phyloP scores from a whole-genome alignment of 805 yeast species.

The Schwanniomyces pseudopolymorphus region DNA sequence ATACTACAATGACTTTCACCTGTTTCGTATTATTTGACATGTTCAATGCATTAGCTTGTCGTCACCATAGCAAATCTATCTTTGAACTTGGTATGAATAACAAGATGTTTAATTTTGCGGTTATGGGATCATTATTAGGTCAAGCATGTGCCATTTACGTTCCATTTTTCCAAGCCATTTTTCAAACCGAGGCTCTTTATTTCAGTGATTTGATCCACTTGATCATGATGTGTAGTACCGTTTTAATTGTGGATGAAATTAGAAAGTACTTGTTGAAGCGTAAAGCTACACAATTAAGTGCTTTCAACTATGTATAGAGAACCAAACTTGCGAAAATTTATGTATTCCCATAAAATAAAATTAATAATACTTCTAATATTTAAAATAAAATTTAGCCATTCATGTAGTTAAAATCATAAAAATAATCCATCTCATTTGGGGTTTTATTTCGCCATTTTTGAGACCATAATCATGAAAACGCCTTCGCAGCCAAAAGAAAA shows the following conservation, averaged over 20 bases:
- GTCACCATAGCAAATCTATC: slow-evolving; percentile 81
- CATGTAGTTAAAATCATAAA: too few species aligned
- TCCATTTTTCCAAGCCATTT: slow-evolving; percentile 87
- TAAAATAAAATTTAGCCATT: too few species aligned
- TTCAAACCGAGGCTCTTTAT: slow-evolving; percentile 90
- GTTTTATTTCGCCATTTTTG: too few species aligned
- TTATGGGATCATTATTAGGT: slow-evolving; percentile 81
- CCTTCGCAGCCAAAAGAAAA: too few species aligned
- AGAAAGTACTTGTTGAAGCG: slow-evolving; percentile 52
- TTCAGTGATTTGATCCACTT: slow-evolving; percentile 69
- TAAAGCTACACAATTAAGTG: slow-evolving; percentile 13
- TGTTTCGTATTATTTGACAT: slow-evolving; percentile 94
- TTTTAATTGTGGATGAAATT: slow-evolving; percentile 81
- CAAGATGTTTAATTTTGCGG: slow-evolving; percentile 91
- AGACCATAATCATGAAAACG: too few species aligned
- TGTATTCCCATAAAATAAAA: too few species aligned
- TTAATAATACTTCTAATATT: too few species aligned
- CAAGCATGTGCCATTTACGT: slow-evolving; percentile 91
- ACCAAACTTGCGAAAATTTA: too few species aligned
- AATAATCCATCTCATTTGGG: too few species aligned
- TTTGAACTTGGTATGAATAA: slow-evolving; percentile 81
- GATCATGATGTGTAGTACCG: slow-evolving; percentile 67
- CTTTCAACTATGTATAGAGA: slow-evolving; percentile 10
- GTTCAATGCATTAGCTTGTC: slow-evolving; percentile 94
- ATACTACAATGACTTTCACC: slow-evolving; percentile 98